Evolutionary conservation across 1,284 basidiomycete species (phyloP), one percentile per base, ranked within the genome.

Genomic region (Sanghuangporus baumii): DNA sequence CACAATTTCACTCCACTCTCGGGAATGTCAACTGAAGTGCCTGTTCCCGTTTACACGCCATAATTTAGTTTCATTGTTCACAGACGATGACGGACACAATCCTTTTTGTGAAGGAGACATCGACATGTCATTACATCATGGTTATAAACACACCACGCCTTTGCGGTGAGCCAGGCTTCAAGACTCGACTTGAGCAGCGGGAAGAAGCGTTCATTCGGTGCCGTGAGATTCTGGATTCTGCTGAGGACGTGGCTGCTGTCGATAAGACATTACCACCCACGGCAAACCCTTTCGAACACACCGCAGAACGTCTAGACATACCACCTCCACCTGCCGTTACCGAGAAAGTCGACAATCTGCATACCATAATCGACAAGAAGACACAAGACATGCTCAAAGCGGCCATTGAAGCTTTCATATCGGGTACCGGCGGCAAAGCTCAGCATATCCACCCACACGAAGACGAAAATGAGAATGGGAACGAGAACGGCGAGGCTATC

Each of bases 81-180:
- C 93, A 93, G 89, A 90, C 89, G 60, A 90, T 89, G 75, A 86
- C 89, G 46, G 89, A 93, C 75, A 84, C 83, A 14, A 93, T 97
- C 70, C 84, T 93, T 59, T 89, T 95, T 71, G 87, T 98, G 69
- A 94, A 95, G 72, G 95, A 98, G 78, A 84, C 93, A 20, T 89
- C 89, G 71, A 95, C 88, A 36, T 93, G 95, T 75, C 87, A 90
- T 68, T 97, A 98, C 73, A 86, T 96, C 56, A 80, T 98, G 62
- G 90, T 96, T 67, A 88, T 98, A 63, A 90, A 96, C 73, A 96
- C 94, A 0, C 94, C 95, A 37, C 88, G 94, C 62, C 81, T 98
- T 23, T 98, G 95, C 71, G 86, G 87, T 61, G 88, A 96, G 70
- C 94, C 94, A 12, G 92, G 94, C 7, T 98, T 98, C 78, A 87